Evolutionary conservation across 2,329 filamentous ascomycete species (phyloP).

Genomic region (Monosporascus sp.): DNA sequence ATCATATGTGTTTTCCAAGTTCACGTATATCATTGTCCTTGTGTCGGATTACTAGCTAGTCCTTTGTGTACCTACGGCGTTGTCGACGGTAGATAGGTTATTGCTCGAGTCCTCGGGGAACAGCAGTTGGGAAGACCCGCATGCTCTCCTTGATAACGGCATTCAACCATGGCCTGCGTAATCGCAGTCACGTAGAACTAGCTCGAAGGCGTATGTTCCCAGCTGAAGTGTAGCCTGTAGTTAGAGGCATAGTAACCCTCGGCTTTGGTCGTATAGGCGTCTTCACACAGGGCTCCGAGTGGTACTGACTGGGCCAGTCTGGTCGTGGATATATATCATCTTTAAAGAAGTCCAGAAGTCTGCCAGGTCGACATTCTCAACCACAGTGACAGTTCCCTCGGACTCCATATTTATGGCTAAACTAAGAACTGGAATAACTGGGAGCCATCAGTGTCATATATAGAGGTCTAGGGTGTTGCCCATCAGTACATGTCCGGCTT

Average conservation of each 20-base stretch:
- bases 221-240: constrained; percentile 24
- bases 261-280: constrained; percentile 20
- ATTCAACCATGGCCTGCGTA: constrained; percentile 32
- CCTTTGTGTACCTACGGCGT: not conserved
- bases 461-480: not conserved
- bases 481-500: not conserved
- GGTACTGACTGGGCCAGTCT: constrained; percentile 25
- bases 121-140: no score
- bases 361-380: no score
- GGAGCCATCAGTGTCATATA: not conserved
- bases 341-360: constrained; percentile 20
- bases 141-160: no score
- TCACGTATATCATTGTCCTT: constrained; percentile 26
- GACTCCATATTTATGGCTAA: no score
- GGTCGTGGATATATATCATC: constrained; percentile 23
- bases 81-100: constrained; percentile 25
- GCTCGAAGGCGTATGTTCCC: constrained; percentile 2
- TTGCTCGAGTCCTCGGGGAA: constrained; percentile 17
- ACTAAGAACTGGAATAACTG: not conserved
- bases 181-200: constrained; percentile 26
- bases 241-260: constrained; percentile 30
- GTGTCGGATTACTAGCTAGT: constrained; percentile 26
- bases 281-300: constrained; percentile 27
- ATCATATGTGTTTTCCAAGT: constrained; percentile 7
- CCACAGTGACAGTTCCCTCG: no score